Conservation (phyloP, 805 yeast genomes). For the Saccharomycopsis sp. region DNA sequence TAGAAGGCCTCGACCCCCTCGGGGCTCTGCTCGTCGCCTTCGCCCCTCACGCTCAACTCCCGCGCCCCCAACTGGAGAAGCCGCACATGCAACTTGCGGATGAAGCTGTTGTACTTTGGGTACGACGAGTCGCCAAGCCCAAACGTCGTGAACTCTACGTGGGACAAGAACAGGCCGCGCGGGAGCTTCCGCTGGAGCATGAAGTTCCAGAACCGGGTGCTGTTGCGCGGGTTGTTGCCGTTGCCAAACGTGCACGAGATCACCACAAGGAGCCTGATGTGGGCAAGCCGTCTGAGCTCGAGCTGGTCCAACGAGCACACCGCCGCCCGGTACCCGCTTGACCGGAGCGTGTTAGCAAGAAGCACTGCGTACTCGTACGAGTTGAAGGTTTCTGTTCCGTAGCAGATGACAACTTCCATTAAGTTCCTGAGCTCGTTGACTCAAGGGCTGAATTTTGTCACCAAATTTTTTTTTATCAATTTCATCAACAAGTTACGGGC, state of each 20-base stretch:
- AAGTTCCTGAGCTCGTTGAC: too few relatives aligned
- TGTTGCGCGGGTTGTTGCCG: conserved; percentile 83
- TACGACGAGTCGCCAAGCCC: conserved; percentile 95
- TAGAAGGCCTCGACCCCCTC: conserved; percentile 67
- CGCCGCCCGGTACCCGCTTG: conserved; percentile 40
- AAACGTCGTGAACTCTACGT: conserved; percentile 58
- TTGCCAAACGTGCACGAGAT: conserved; percentile 91
- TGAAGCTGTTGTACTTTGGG: conserved; percentile 82
- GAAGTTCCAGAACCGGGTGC: conserved; percentile 64
- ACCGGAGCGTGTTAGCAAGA: conserved; percentile 45
- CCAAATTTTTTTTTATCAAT: too few relatives aligned
- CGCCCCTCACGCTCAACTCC: conserved; percentile 67
- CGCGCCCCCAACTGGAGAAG: conserved; percentile 72
- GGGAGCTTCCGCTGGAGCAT: conserved; percentile 61
- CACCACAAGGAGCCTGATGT: conserved; percentile 40
- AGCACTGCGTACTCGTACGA: conserved; percentile 75
- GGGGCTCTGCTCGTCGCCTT: conserved; percentile 78
- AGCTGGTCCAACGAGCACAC: conserved; percentile 52
- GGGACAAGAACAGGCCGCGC: conserved; percentile 42
- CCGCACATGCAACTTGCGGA: conserved; percentile 71
- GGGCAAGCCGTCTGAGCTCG: conserved; percentile 43
- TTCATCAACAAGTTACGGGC: too few relatives aligned
- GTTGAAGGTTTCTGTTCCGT: conserved; percentile 91
- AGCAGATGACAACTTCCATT: too few relatives aligned
- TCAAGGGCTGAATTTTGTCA: too few relatives aligned